A percentile compares a stretch with the other conserved stretches of the same genome.
These are phyloP conservation scores for Theobroma cacao DNA, from an alignment of 345 rosid species.

Conservation along the genomic window DNA sequence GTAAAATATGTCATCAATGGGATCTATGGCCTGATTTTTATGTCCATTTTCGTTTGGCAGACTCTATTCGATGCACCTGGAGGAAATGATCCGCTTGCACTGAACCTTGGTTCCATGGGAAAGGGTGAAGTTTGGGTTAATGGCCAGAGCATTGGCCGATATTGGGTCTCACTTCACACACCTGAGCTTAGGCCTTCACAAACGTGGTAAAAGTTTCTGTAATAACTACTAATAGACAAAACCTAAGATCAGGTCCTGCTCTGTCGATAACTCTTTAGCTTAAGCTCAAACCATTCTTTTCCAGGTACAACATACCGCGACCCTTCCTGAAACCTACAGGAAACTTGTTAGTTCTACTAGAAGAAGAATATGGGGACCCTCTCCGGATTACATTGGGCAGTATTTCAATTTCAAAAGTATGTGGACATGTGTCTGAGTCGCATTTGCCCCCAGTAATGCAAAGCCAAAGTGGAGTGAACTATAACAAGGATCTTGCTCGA, in stretches of 20 bases:
- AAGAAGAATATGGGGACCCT: constrained; percentile 56
- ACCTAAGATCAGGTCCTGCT: background rate
- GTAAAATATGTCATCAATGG: background rate
- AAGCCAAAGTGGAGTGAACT: background rate
- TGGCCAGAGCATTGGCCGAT: constrained; percentile 60
- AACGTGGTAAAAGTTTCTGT: constrained; percentile 31
- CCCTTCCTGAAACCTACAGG: constrained; percentile 37
- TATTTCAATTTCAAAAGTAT: constrained; percentile 27
- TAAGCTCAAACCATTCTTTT: background rate
- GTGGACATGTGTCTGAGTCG: constrained; percentile 21
- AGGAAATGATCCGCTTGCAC: constrained; percentile 46
- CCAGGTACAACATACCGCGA: constrained; percentile 43
- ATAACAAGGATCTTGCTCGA: background rate
- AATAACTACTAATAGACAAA: background rate
- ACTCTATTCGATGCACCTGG: constrained; percentile 44
- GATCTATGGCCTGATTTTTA: background rate
- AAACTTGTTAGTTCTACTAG: constrained; percentile 51
- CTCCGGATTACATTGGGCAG: constrained; percentile 39
- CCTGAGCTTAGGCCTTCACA: constrained; percentile 50
- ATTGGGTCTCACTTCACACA: constrained; percentile 56
- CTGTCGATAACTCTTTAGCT: too few species aligned
- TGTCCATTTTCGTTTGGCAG: constrained; percentile 28
- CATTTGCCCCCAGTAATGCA: constrained; percentile 12
- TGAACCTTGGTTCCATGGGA: constrained; percentile 62
- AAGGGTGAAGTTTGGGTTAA: constrained; percentile 74